Evolutionary conservation across 208 protist genomes (phyloP), one percentile per base, ranked within the genome.

Genomic region (Tetramitus jugosus): DNA sequence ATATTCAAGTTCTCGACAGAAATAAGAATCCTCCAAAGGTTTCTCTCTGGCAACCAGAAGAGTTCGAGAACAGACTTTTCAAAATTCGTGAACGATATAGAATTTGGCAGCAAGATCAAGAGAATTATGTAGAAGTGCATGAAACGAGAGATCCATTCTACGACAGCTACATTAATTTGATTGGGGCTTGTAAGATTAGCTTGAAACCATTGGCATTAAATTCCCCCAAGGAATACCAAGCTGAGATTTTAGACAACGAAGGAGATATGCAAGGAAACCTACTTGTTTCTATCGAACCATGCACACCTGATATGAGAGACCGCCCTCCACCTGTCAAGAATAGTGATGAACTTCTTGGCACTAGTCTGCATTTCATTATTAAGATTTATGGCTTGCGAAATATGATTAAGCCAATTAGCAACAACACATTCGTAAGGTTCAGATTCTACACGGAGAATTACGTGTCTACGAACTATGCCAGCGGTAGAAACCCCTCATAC

Each of bases 381-480:
- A 42, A 49, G 10, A 71, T 71, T 31, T 49, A 71, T 14, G 35
- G n/a, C 35, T 23, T 71, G 1, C 43, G 49, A 40, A 40, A 71
- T 26, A 35, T 71, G 10, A 49, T 14, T 0, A 14, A 17, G 1
- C 10, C 43, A 49, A 35, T 56, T 26, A 56, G n/a, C 17, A 71
- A 71, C 20, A 29, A 71, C 39, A 71, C 26, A 40, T 71, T 35
- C 33, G 26, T 71, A 26, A 46, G 65, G 33, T 71, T 49, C 31
- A 71, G 26, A 13, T 71, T 71, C 35, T 71, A 71, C 17, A 71
- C 65, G 43, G 65, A 71, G 31, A 49, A 71, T 37, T 37, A 17
- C 1, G 33, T 71, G 26, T 10, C 3, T 33, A 71, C 65, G 0
- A 37, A 35, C 17, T 37, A 49, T 4, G 20, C 31, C 31, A 71